phyloP scores from a whole-genome alignment of 1,284 basidiomycete genomes.

The Meira miltonrushii region DNA sequence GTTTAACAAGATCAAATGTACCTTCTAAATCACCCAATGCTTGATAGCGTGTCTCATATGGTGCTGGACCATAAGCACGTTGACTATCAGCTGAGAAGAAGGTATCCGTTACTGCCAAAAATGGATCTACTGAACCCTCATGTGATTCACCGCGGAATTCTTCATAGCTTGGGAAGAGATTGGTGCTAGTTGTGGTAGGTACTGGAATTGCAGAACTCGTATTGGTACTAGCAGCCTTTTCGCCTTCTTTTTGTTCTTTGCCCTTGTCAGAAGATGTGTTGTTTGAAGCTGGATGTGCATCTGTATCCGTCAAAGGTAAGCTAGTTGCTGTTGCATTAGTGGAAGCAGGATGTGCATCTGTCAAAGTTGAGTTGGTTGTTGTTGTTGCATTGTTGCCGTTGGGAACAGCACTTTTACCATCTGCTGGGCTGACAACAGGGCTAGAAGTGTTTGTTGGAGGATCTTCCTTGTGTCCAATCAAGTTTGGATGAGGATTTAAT shows the following conservation, averaged over 20 bases:
- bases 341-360: too few relatives aligned
- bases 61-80: neutral
- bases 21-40: constrained; percentile 5
- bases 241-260: neutral
- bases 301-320: too few relatives aligned
- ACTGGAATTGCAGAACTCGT: neutral
- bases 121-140: neutral
- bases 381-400: too few relatives aligned
- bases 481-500: too few relatives aligned
- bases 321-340: too few relatives aligned
- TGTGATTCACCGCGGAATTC: neutral
- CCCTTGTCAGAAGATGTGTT: neutral
- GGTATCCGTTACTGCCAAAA: constrained; percentile 4
- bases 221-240: neutral
- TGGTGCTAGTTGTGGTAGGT: neutral
- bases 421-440: too few relatives aligned
- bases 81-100: neutral
- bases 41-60: constrained; percentile 11
- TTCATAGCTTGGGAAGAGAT: neutral
- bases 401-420: too few relatives aligned
- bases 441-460: too few relatives aligned
- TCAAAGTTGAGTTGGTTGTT: too few relatives aligned
- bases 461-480: too few relatives aligned
- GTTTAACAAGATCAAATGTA: constrained; percentile 11
- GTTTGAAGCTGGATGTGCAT: neutral